Conservation (phyloP, 805 yeast species). For the Candida takata region DNA sequence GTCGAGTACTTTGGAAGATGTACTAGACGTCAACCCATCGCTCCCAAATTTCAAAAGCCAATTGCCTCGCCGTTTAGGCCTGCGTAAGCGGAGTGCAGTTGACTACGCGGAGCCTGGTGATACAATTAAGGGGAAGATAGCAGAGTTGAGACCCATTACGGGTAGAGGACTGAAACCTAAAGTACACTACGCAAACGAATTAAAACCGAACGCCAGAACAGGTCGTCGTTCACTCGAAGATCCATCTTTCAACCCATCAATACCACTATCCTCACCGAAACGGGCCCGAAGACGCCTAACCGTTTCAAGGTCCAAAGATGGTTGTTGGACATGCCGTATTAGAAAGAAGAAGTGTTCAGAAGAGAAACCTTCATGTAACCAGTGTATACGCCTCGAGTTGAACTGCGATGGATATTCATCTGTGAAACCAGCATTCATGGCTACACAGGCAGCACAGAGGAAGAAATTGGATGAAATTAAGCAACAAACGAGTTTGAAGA, state of each 20-base stretch:
- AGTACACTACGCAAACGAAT: too few species aligned
- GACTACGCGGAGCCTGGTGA: too few species aligned
- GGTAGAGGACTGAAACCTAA: too few species aligned
- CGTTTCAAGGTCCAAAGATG: constrained; percentile 42
- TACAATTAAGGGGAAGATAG: too few species aligned
- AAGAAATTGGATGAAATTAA: constrained; percentile 45
- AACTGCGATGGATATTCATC: constrained; percentile 49
- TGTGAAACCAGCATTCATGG: constrained; percentile 50
- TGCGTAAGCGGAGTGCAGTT: too few species aligned
- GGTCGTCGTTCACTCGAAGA: neutral
- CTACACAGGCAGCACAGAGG: constrained; percentile 32
- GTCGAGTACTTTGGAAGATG: too few species aligned
- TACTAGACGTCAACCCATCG: too few species aligned
- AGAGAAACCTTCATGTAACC: constrained; percentile 51
- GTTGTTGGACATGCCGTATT: constrained; percentile 76
- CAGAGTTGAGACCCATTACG: too few species aligned
- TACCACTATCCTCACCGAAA: neutral
- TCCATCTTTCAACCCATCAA: neutral
- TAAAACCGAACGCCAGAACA: too few species aligned
- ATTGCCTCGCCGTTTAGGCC: too few species aligned
- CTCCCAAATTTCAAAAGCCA: too few species aligned
- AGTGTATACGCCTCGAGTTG: constrained; percentile 50
- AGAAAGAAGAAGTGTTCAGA: constrained; percentile 71
- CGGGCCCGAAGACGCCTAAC: neutral
- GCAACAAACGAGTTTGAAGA: constrained; percentile 35